A percentile compares a stretch with the other conserved stretches of the same genome.
Conservation (phyloP, 208 protist species). For the Leishmania braziliensis region DNA sequence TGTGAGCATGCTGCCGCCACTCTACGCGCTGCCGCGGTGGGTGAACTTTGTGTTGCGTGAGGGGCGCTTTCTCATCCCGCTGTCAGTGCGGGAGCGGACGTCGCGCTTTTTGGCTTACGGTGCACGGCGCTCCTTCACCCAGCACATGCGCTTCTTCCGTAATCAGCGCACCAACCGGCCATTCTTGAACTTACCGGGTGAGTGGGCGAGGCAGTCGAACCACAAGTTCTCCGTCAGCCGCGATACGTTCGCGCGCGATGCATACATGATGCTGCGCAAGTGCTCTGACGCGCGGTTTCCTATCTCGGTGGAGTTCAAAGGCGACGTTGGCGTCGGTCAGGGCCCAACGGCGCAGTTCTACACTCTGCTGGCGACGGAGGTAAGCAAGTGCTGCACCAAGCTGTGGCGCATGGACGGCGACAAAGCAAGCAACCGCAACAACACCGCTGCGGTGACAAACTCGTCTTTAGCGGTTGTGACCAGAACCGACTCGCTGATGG, state of each 20-base stretch:
- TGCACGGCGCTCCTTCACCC: conserved; percentile 67
- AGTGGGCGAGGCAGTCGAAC: conserved; percentile 75
- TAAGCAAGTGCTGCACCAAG: conserved; percentile 35
- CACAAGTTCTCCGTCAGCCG: conserved; percentile 86
- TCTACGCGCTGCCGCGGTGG: conserved; percentile 83
- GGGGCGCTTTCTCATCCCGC: conserved; percentile 72
- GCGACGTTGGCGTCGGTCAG: conserved; percentile 87
- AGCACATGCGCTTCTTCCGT: conserved; percentile 61
- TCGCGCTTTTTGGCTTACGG: conserved; percentile 82
- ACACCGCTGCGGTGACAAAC: not conserved
- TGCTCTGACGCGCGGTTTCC: conserved; percentile 67
- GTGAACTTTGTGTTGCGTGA: conserved; percentile 75
- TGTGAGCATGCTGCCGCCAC: conserved; percentile 70
- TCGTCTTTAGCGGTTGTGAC: not conserved
- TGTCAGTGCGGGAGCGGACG: conserved; percentile 53
- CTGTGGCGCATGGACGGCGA: conserved; percentile 59
- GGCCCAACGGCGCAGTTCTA: conserved; percentile 93
- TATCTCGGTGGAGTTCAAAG: conserved; percentile 88
- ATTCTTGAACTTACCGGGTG: conserved; percentile 49
- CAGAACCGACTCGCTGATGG: not conserved
- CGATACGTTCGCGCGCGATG: conserved; percentile 58
- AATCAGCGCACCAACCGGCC: conserved; percentile 46
- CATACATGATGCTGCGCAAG: conserved; percentile 69
- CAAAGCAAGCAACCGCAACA: not conserved
- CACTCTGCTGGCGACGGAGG: conserved; percentile 69